A percentile compares a stretch with the other conserved stretches of the same genome.
Evolutionary conservation across 768 basidiomycete genomes (phyloP).

Genomic region (Serendipita sp.): DNA sequence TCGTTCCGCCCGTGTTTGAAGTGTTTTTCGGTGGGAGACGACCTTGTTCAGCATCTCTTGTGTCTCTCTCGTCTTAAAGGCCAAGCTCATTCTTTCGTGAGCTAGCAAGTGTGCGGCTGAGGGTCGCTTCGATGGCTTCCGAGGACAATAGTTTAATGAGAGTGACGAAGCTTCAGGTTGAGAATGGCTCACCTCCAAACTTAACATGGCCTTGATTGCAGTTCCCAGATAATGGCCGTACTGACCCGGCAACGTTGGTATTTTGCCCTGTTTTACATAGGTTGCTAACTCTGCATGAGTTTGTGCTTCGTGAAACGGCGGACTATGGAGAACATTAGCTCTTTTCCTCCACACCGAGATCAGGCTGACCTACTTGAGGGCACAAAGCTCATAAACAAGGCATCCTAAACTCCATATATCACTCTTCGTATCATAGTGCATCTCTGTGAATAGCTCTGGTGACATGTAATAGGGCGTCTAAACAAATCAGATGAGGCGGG

Average conservation of each 20-base stretch:
- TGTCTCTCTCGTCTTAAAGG: slow-evolving; percentile 55
- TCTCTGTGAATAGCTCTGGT: slow-evolving; percentile 94
- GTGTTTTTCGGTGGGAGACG: neutral
- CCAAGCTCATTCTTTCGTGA: slow-evolving; percentile 58
- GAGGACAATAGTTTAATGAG: neutral
- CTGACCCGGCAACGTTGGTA: slow-evolving; percentile 73
- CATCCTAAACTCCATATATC: slow-evolving; percentile 99
- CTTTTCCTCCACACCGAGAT: neutral
- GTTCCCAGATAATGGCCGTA: slow-evolving; percentile 57
- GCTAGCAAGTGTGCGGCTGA: slow-evolving; percentile 67
- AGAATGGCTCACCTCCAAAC: slow-evolving; percentile 46
- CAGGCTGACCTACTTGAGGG: slow-evolving; percentile 41
- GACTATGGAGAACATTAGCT: slow-evolving; percentile 19
- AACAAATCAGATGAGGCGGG: neutral
- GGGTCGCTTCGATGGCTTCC: slow-evolving; percentile 71
- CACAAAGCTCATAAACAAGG: slow-evolving; percentile 90
- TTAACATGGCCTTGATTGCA: slow-evolving; percentile 80
- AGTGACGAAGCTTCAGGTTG: slow-evolving; percentile 4
- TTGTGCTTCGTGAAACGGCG: slow-evolving; percentile 86
- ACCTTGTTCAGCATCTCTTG: slow-evolving; percentile 49
- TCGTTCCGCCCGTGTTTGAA: slow-evolving; percentile 36
- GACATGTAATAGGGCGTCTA: slow-evolving; percentile 99
- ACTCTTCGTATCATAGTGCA: slow-evolving; percentile 91
- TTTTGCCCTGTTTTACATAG: slow-evolving; percentile 72
- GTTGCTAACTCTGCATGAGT: slow-evolving; percentile 76